A percentile compares a stretch with the other conserved stretches of the same genome.
phyloP scores from a whole-genome alignment of 306 rosid species.

The Biancaea sappan region DNA sequence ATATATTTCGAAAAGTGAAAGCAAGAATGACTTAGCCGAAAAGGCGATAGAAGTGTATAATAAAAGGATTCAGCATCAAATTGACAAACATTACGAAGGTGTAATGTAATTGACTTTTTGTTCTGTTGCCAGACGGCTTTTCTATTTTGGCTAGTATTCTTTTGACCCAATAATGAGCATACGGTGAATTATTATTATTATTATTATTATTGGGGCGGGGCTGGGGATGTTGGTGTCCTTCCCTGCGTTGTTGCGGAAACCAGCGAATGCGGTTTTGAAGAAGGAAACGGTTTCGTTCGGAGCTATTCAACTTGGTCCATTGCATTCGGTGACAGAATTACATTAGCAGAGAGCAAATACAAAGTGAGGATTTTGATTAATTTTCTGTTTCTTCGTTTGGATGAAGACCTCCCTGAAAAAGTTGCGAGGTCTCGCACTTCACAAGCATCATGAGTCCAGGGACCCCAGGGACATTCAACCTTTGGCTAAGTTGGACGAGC shows the following conservation, averaged over 20 bases:
- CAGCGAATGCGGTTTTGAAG: constrained; percentile 33
- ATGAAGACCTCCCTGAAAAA: constrained; percentile 86
- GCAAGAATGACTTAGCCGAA: background rate
- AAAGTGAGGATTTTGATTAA: background rate
- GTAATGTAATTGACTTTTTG: background rate
- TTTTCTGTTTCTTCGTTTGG: background rate
- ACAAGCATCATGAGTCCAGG: constrained; percentile 59
- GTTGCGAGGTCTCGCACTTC: constrained; percentile 76
- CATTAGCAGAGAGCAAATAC: background rate
- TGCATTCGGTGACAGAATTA: background rate
- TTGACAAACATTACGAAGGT: background rate
- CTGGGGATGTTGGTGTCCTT: background rate
- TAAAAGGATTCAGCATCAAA: background rate
- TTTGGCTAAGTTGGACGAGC: constrained; percentile 72
- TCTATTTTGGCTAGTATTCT: background rate
- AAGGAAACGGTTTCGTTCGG: background rate
- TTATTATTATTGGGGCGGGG: background rate
- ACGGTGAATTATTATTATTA: background rate
- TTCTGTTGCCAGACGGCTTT: background rate
- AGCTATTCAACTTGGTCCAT: background rate
- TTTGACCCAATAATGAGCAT: background rate
- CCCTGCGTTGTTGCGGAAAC: constrained; percentile 27
- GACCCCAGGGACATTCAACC: constrained; percentile 57
- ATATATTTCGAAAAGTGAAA: background rate
- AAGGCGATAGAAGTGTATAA: no score